A percentile compares a stretch with the other conserved stretches of the same genome.
Conservation (phyloP, 257 asterid genomes). For the Ballota nigra region DNA sequence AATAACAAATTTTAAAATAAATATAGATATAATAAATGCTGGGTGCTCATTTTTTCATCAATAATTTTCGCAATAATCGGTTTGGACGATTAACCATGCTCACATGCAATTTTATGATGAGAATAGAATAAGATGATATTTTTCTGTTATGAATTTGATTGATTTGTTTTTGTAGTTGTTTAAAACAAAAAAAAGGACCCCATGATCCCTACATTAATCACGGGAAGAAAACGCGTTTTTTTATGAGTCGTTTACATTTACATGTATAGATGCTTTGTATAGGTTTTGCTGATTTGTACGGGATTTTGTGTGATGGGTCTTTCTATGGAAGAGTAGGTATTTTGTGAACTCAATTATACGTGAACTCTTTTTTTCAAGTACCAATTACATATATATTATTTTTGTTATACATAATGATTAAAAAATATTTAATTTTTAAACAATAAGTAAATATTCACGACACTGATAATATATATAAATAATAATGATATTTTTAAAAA, state of each 20-base stretch:
- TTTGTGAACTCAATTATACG: too few species aligned
- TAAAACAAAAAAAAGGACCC: constrained; percentile 8
- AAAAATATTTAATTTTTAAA: too few species aligned
- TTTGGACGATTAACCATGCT: background rate
- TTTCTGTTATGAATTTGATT: constrained; percentile 14
- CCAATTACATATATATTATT: too few species aligned
- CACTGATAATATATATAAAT: background rate
- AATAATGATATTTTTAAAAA: background rate
- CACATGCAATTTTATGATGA: background rate
- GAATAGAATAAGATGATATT: background rate
- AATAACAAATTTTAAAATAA: too few species aligned
- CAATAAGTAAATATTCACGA: too few species aligned
- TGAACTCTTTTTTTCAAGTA: too few species aligned
- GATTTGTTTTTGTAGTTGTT: background rate
- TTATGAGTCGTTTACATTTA: background rate
- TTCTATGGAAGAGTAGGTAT: too few species aligned
- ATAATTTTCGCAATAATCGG: too few species aligned
- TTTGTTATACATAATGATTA: too few species aligned
- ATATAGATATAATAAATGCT: background rate
- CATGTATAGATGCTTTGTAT: too few species aligned
- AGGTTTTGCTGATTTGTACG: too few species aligned
- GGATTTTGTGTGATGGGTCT: background rate
- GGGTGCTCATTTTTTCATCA: background rate
- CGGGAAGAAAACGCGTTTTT: constrained; percentile 21
- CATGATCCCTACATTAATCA: constrained; percentile 22